phyloP scores from a whole-genome alignment of 192 early-diverging fungal genomes.

The Oehlia diaphana region DNA sequence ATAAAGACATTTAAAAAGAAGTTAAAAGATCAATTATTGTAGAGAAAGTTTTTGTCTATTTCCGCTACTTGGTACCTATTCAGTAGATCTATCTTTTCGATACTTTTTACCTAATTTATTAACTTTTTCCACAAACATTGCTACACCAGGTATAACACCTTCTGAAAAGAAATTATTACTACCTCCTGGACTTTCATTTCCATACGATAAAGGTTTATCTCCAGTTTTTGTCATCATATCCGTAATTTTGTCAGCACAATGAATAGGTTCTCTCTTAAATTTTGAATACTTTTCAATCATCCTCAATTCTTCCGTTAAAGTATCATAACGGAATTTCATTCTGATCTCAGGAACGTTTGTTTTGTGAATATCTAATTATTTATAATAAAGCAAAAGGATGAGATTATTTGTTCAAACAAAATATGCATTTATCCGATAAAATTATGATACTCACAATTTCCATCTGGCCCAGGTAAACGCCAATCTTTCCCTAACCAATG shows the following conservation, averaged over 20 bases:
- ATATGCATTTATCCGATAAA: not conserved
- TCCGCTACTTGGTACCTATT: not conserved
- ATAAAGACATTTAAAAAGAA: too few species aligned
- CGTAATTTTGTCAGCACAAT: not conserved
- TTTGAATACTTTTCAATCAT: slow-evolving; percentile 44
- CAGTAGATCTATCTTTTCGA: not conserved
- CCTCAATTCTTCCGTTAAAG: slow-evolving; percentile 76
- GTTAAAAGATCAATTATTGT: too few species aligned
- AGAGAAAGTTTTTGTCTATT: not conserved
- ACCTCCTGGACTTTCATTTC: not conserved
- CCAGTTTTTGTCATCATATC: not conserved
- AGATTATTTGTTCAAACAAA: not conserved
- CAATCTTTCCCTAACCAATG: slow-evolving; percentile 87
- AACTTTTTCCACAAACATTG: slow-evolving; percentile 1
- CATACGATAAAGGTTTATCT: too few species aligned
- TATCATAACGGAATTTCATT: slow-evolving; percentile 80
- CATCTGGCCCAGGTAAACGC: slow-evolving; percentile 69
- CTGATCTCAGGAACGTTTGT: slow-evolving; percentile 92
- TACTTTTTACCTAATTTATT: not conserved
- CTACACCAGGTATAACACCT: slow-evolving; percentile 15
- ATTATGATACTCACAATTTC: slow-evolving; percentile 44
- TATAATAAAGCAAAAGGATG: not conserved
- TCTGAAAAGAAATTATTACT: not conserved
- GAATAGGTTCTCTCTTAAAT: not conserved
- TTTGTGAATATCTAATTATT: slow-evolving; percentile 69